Base-by-base conservation (phyloP, 225 moss, liverwort and hornwort genomes). In the Polytrichum formosum region DNA sequence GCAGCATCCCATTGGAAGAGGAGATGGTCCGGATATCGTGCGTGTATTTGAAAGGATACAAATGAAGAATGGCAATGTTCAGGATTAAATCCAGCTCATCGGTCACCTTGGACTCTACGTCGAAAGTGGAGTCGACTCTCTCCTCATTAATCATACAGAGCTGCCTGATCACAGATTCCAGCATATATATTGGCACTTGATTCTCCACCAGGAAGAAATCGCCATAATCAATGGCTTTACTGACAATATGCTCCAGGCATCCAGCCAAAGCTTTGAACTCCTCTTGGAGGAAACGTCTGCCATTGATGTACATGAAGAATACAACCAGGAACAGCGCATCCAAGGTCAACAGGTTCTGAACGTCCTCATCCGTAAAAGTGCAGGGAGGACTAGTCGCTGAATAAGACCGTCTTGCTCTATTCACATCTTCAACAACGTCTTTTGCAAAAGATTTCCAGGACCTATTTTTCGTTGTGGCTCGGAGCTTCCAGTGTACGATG, bases 291-390 rank as follows among this genome's bases (percentile, higher is more conserved):
- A 66, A 74, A 0, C 0, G 0, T 1, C 33, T 28, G 8, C 5
- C 1, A 29, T 77, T 58, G 3, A 81, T 23, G 66, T 58, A 81
- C 67, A 77, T 73, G 74, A 81, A 77, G 64, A 67, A 59, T 27
- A 77, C 77, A n/a, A 81, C 74, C 2, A 77, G 56, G 59, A 81
- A 81, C 61, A 81, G 74, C 1, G 77, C 77, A 31, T 81, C 81
- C 5, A 68, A 30, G 31, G 77, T 74, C 4, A 81, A 73, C 33
- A 81, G 31, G 62, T 70, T 70, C 18, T 56, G 67, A 35, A 77
- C 60, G 21, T 71, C 68, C 1, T 81, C 81, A 4, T 81, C 81
- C 0, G 64, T 19, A 20, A 68, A 5, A 22, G 1, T 25, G 22
- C 9, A 8, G 4, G 54, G 37, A 17, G 18, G 26, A 26, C 71